phyloP scores from a whole-genome alignment of 2,329 filamentous ascomycete genomes.

The Paraphaeosphaeria sporulosa region DNA sequence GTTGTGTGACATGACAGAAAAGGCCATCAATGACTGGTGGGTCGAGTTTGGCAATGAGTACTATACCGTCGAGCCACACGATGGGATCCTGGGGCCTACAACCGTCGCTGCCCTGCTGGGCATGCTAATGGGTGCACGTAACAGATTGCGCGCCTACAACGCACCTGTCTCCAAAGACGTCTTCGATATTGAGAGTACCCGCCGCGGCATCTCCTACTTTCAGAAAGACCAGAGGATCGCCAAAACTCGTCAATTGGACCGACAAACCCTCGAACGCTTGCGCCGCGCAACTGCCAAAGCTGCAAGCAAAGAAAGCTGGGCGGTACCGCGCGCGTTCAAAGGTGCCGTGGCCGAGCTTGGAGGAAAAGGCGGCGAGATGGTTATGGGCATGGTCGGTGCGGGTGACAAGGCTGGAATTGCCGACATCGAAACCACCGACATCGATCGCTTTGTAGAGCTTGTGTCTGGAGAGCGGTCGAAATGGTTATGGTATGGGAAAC shows the following conservation, averaged over 20 bases:
- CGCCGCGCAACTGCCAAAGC: constrained; percentile 89
- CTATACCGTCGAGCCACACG: constrained; percentile 90
- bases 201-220: constrained; percentile 84
- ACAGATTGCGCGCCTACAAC: constrained; percentile 83
- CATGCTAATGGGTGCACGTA: constrained; percentile 86
- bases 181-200: constrained; percentile 83
- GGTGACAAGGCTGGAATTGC: constrained; percentile 89
- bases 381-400: constrained; percentile 88
- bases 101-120: constrained; percentile 89
- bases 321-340: constrained; percentile 91
- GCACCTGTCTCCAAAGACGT: constrained; percentile 89
- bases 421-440: constrained; percentile 89
- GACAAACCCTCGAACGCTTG: constrained; percentile 80
- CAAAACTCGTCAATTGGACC: constrained; percentile 79
- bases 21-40: constrained; percentile 94
- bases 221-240: constrained; percentile 88
- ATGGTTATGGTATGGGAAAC: constrained; percentile 95
- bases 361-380: constrained; percentile 91
- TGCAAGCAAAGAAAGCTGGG: constrained; percentile 87
- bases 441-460: constrained; percentile 81
- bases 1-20: constrained; percentile 92
- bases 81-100: constrained; percentile 90
- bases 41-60: constrained; percentile 89
- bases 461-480: constrained; percentile 84
- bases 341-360: constrained; percentile 93